Base-by-base conservation (phyloP, 106 monocot species). In the Allium fistulosum region DNA sequence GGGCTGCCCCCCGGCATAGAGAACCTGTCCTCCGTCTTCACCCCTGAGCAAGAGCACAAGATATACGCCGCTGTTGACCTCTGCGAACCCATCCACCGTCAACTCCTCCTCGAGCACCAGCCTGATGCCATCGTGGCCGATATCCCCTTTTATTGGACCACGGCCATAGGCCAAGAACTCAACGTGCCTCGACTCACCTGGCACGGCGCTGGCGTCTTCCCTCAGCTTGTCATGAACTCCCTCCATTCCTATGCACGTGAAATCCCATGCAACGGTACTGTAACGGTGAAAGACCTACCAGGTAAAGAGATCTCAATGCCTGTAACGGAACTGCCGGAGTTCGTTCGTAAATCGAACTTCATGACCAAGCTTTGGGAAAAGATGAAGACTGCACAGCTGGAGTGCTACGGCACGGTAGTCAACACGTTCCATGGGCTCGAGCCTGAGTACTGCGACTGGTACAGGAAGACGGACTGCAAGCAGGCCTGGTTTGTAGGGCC, bases 311-410 rank as follows among this genome's bases (percentile, higher is more conserved):
- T 66, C 15, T 6, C 10, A 22, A 66, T 66, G 15, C 65, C 65
- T 7, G 46, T 26, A 18, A 58, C 79, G n/a, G 79, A 83, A 72
- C 75, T 83, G 26, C 83, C 83, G 11, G 16, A 11, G 17, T 83
- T 83, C 69, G 46, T 82, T 26, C 52, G 52, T n/a, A 57, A 13
- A 37, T 2, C 10, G 15, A 67, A 70, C 49, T 67, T 71, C 46
- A 57, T 79, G 18, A 53, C 68, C 51, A 53, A 64, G 2, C 6
- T 17, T 3, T 83, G 79, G 79, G 58, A 26, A 13, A 50, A 22
- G 26, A 46, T 83, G 10, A 79, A 63, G 78, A 49, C 53, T 28
- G 57, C 83, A 15, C 76, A 83, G 64, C 10, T 17, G 50, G 65
- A 50, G 50, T 49, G 65, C 65, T 66, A 46, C 65, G 49, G 65